Percentiles rank a stretch among this genome's conserved stretches.
phyloP scores from a whole-genome alignment of 2,329 filamentous ascomycete genomes.

The Colletotrichum liaoningense region DNA sequence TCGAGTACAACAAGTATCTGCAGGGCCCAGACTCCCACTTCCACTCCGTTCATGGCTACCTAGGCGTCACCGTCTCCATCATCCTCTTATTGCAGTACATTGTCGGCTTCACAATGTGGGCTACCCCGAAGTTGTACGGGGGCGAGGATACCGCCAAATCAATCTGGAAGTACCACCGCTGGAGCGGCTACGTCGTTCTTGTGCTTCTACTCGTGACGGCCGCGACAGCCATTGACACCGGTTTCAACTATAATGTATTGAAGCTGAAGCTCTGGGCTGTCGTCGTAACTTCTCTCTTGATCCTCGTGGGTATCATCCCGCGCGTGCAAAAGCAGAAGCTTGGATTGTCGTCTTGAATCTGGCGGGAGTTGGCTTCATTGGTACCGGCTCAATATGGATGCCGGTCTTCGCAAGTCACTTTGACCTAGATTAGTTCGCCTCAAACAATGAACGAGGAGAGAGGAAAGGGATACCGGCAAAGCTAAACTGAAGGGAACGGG shows the following conservation, averaged over 20 bases:
- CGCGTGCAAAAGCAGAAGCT: slow-evolving; percentile 87
- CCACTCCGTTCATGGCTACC: slow-evolving; percentile 81
- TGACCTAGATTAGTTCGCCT: not conserved
- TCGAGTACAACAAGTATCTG: slow-evolving; percentile 86
- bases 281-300: slow-evolving; percentile 71
- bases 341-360: slow-evolving; percentile 53
- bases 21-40: slow-evolving; percentile 76
- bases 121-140: slow-evolving; percentile 78
- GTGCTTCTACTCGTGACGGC: slow-evolving; percentile 80
- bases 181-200: slow-evolving; percentile 79
- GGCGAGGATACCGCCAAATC: slow-evolving; percentile 82
- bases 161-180: slow-evolving; percentile 91
- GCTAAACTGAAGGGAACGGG: not conserved
- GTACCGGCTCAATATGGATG: not conserved
- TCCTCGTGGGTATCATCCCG: slow-evolving; percentile 79
- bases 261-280: slow-evolving; percentile 83
- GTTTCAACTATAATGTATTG: slow-evolving; percentile 76
- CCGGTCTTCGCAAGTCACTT: not conserved
- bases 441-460: not conserved
- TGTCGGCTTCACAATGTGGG: slow-evolving; percentile 87
- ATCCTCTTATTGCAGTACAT: slow-evolving; percentile 78
- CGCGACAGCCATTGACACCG: slow-evolving; percentile 79
- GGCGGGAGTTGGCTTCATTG: not conserved
- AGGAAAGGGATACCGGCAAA: not conserved
- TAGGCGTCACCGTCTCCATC: slow-evolving; percentile 82